Conservation (phyloP, 2,329 filamentous ascomycete species). For the Calonectria crousiana region DNA sequence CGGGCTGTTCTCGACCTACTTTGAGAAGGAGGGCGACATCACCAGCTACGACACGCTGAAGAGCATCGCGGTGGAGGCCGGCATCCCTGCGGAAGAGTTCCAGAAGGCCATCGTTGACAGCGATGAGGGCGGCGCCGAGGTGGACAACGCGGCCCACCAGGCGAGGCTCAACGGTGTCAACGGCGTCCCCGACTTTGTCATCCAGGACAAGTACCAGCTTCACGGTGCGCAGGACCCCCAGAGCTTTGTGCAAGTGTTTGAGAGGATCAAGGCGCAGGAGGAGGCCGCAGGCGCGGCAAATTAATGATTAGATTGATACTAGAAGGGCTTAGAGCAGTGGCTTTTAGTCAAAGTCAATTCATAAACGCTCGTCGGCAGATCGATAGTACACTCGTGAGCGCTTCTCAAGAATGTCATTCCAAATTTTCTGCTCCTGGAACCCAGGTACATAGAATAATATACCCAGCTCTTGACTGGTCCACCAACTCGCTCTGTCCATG, state of each 20-base stretch:
- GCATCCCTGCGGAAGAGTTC: constrained; percentile 59
- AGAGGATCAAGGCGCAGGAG: constrained; percentile 60
- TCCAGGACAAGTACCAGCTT: constrained; percentile 76
- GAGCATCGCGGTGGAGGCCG: constrained; percentile 51
- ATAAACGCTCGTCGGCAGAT: constrained; percentile 28
- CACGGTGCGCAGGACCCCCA: constrained; percentile 76
- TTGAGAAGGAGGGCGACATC: constrained; percentile 58
- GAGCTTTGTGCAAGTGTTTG: constrained; percentile 75
- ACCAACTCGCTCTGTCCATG: constrained; percentile 88
- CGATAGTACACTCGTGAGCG: constrained; percentile 51
- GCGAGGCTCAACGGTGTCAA: constrained; percentile 57
- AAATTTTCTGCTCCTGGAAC: constrained; percentile 51
- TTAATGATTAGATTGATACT: neutral
- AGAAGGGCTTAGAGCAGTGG: constrained; percentile 20
- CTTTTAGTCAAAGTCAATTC: neutral
- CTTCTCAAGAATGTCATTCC: constrained; percentile 53
- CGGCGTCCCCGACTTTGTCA: constrained; percentile 80
- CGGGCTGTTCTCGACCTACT: constrained; percentile 57
- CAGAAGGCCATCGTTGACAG: constrained; percentile 53
- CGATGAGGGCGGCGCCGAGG: constrained; percentile 60
- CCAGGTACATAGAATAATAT: constrained; percentile 66
- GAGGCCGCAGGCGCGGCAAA: constrained; percentile 12
- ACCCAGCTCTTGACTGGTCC: constrained; percentile 86
- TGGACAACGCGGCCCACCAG: constrained; percentile 46
- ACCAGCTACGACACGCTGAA: constrained; percentile 54